Base-by-base conservation (phyloP, 2,329 filamentous ascomycete species). In the Byssothecium circinans region DNA sequence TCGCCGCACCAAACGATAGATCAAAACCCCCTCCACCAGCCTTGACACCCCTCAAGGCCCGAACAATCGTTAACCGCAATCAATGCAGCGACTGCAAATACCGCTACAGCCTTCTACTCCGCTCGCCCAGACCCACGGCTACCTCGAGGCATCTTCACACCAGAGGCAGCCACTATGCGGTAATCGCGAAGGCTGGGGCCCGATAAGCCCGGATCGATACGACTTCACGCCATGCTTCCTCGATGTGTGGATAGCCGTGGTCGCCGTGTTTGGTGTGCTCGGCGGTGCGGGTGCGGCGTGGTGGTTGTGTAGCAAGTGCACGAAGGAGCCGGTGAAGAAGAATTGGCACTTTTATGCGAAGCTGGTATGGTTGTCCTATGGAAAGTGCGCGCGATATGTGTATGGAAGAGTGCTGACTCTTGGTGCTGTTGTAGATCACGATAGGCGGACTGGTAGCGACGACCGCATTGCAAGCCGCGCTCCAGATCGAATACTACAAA, bases 171-270 rank as follows among this genome's bases (percentile, higher is more conserved):
- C 89, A 48, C 78, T 96, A 71, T 97, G 92, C 75, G 84, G 87
- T 70, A 94, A 96, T 73, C 78, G 80, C 45, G 92, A 97, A 74
- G 95, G 94, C 64, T 99, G 94, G 94, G 95, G 95, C 1, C 94
- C 94, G 18, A 69, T 99, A 68, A 96, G 91, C 73, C 85, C 86
- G 29, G 79, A 85, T 58, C 82, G 92, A 70, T 96, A 90, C 73
- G 94, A 99, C 75, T 91, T 99, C 64, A 97, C 94, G 14, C 92
- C 94, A 33, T 99, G 94, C 77, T 99, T 99, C 68, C 85, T 97
- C 62, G 95, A 99, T 69, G 83, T 95, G 18, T 91, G 89, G 83
- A 83, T 97, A 49, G 83, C 88, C 27, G 75, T 80, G 1, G 88
- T 96, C 22, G 89, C 89, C 8, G 79, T 79, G 12, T 95, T 87